These are phyloP conservation scores for Sesbania bispinosa DNA, from an alignment of 306 rosid species.

Conservation along the genomic window DNA sequence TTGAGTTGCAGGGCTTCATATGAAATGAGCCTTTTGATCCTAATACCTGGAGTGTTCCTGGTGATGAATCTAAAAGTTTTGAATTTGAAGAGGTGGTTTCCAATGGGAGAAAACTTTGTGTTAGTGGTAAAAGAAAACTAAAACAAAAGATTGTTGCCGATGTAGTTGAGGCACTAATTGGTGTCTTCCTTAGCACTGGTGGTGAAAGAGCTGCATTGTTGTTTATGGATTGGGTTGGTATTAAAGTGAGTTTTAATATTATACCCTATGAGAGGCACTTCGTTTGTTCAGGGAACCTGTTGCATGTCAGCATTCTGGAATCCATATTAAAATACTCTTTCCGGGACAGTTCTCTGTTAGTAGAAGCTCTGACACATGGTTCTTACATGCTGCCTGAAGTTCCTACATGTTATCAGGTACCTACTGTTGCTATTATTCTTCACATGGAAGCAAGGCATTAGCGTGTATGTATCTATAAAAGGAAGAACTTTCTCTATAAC, in stretches of 20 bases:
- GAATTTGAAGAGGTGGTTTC: constrained; percentile 32
- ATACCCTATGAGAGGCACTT: constrained; percentile 44
- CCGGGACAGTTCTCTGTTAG: constrained; percentile 50
- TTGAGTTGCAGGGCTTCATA: constrained; percentile 71
- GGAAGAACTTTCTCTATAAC: background rate
- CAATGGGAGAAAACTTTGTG: constrained; percentile 29
- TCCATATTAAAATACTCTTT: constrained; percentile 59
- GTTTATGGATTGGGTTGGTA: constrained; percentile 75
- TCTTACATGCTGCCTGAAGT: constrained; percentile 83
- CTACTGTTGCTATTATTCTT: background rate
- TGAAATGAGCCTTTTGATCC: constrained; percentile 62
- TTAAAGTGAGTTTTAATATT: constrained; percentile 49
- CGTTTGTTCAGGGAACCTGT: constrained; percentile 34
- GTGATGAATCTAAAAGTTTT: constrained; percentile 29
- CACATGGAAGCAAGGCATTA: background rate
- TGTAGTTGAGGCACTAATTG: constrained; percentile 91
- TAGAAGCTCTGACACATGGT: constrained; percentile 93
- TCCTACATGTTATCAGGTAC: constrained; percentile 89
- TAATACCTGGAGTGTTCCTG: constrained; percentile 64
- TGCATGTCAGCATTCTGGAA: constrained; percentile 51
- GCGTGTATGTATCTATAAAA: background rate
- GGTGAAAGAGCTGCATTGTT: constrained; percentile 67
- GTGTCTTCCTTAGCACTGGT: constrained; percentile 70
- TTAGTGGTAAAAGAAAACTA: constrained; percentile 42
- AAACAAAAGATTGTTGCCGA: constrained; percentile 65